phyloP scores from a whole-genome alignment of 306 rosid genomes.

The Nissolia schottii region DNA sequence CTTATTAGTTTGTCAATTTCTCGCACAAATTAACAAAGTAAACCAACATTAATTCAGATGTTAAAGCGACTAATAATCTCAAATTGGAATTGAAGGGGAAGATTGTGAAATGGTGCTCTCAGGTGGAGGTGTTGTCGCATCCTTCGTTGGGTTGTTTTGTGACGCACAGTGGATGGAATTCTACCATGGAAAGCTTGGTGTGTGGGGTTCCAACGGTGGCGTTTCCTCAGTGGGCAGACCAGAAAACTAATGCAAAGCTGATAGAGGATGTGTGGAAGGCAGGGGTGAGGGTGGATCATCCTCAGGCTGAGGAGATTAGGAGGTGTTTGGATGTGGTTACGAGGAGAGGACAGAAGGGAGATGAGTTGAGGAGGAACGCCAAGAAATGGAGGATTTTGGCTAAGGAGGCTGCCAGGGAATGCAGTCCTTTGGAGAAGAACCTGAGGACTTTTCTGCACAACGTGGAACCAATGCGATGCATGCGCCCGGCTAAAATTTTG shows the following conservation, averaged over 20 bases:
- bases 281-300: conserved; percentile 18
- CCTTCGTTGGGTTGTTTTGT: conserved; percentile 29
- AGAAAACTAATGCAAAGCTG: conserved; percentile 13
- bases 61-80: too few relatives aligned
- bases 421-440: conserved; percentile 28
- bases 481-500: background rate
- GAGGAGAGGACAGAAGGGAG: conserved; percentile 18
- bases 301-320: conserved; percentile 8
- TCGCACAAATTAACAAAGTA: too few relatives aligned
- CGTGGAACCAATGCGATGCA: background rate
- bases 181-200: conserved; percentile 14
- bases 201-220: conserved; percentile 26
- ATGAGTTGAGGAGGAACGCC: conserved; percentile 24
- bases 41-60: too few relatives aligned
- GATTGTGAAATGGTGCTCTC: conserved; percentile 45
- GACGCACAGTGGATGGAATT: conserved; percentile 39
- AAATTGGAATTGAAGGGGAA: conserved; percentile 26
- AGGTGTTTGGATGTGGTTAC: conserved; percentile 23
- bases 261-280: conserved; percentile 30
- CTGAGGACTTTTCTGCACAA: conserved; percentile 4
- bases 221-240: conserved; percentile 25
- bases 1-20: too few relatives aligned
- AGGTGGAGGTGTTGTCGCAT: conserved; percentile 39
- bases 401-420: background rate
- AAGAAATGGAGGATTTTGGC: conserved; percentile 35